Evolutionary conservation across 805 yeast genomes (phyloP).

Genomic region (Kluyveromyces siamensis): DNA sequence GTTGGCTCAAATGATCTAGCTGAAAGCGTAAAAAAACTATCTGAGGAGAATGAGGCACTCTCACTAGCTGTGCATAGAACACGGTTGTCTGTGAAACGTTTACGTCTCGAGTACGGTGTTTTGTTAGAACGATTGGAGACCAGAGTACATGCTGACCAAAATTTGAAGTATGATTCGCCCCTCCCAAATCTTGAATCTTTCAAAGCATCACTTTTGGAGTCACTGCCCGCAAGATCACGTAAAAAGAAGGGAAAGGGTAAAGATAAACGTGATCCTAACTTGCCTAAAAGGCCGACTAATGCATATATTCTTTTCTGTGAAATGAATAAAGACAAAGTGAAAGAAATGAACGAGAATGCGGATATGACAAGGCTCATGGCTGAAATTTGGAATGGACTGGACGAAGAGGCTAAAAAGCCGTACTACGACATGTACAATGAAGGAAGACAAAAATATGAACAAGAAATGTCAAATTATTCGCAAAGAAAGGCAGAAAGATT

Average conservation of each 20-base stretch:
- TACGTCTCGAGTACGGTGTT: slow-evolving; percentile 75
- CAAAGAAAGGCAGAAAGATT: slow-evolving; percentile 10
- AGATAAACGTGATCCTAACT: slow-evolving; percentile 61
- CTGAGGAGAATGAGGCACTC: slow-evolving; percentile 67
- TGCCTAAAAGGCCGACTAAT: slow-evolving; percentile 85
- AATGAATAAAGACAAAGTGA: slow-evolving; percentile 65
- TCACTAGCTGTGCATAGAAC: slow-evolving; percentile 72
- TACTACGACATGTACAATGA: slow-evolving; percentile 69
- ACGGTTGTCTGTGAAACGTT: slow-evolving; percentile 62
- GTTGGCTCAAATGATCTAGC: not conserved
- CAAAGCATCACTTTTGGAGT: slow-evolving; percentile 15
- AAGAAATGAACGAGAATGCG: slow-evolving; percentile 44
- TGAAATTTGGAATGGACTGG: slow-evolving; percentile 75
- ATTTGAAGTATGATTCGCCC: slow-evolving; percentile 21
- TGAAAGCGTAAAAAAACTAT: slow-evolving; percentile 48
- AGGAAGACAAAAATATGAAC: slow-evolving; percentile 65
- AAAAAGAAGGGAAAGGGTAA: slow-evolving; percentile 27
- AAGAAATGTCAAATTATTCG: slow-evolving; percentile 53
- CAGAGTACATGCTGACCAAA: slow-evolving; percentile 32
- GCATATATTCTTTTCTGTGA: slow-evolving; percentile 87
- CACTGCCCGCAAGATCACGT: slow-evolving; percentile 22
- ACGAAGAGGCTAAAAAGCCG: slow-evolving; percentile 60
- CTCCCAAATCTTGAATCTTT: slow-evolving; percentile 24
- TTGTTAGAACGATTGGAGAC: slow-evolving; percentile 72
- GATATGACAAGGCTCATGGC: slow-evolving; percentile 75